A percentile compares a stretch with the other conserved stretches of the same genome.
phyloP scores from a whole-genome alignment of 225 moss, liverwort and hornwort genomes.

The Pleurozium schreberi region DNA sequence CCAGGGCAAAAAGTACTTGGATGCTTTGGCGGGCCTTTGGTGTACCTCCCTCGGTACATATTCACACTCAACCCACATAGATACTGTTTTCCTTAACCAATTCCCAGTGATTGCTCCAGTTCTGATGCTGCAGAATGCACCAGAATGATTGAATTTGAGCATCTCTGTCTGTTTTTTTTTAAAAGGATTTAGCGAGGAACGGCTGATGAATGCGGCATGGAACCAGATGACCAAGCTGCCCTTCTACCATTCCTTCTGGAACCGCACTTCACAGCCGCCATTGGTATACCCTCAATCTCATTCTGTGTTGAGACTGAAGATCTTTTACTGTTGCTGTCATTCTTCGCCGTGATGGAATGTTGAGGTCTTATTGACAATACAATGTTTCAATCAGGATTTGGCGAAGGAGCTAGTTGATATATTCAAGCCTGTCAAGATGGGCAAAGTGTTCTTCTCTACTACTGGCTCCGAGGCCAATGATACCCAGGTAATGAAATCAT shows the following conservation, averaged over 20 bases:
- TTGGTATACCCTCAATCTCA: conserved; percentile 27
- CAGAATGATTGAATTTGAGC: background rate
- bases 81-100: background rate
- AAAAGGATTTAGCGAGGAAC: conserved; percentile 81
- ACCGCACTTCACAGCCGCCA: conserved; percentile 81
- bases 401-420: conserved; percentile 45
- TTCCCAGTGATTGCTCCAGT: background rate
- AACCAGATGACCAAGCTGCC: conserved; percentile 69
- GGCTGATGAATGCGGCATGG: conserved; percentile 74
- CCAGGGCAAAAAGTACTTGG: conserved; percentile 74
- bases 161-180: background rate
- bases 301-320: background rate
- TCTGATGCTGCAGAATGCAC: background rate
- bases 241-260: conserved; percentile 99
- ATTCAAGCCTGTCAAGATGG: conserved; percentile 74
- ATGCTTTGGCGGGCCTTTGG: conserved; percentile 96
- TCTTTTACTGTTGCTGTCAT: background rate
- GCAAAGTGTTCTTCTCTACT: conserved; percentile 79
- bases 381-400: conserved; percentile 13
- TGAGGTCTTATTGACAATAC: background rate
- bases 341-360: background rate
- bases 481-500: conserved; percentile 44
- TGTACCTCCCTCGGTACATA: conserved; percentile 62
- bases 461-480: conserved; percentile 95
- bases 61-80: background rate